Percentiles rank a stretch among this genome's conserved stretches.
phyloP scores from a whole-genome alignment of 1,139 yeast species.

The Geotrichum reessii region DNA sequence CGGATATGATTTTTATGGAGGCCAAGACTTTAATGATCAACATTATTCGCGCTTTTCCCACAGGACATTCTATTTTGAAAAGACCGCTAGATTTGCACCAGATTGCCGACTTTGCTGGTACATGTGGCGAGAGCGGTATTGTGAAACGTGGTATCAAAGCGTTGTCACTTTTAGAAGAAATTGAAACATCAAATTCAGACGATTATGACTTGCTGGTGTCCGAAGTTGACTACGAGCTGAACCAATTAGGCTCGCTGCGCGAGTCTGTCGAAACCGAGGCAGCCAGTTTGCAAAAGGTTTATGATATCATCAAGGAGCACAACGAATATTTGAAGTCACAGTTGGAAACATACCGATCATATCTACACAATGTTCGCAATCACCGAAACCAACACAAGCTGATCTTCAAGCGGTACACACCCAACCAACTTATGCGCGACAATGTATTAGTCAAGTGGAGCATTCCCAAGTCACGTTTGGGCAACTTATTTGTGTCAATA shows the following conservation, averaged over 20 bases:
- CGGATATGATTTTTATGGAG: conserved; percentile 38
- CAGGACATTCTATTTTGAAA: conserved; percentile 29
- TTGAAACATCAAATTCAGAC: conserved; percentile 31
- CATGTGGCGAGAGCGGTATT: conserved; percentile 31
- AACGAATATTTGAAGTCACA: conserved; percentile 38
- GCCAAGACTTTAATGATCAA: conserved; percentile 39
- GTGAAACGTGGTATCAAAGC: conserved; percentile 39
- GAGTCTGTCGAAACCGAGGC: conserved; percentile 37
- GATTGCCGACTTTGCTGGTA: conserved; percentile 37
- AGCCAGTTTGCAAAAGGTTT: conserved; percentile 35
- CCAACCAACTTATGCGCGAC: conserved; percentile 33
- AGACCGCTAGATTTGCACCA: conserved; percentile 32
- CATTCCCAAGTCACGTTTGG: conserved; percentile 29
- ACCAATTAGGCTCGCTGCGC: conserved; percentile 36
- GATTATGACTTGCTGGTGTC: conserved; percentile 33
- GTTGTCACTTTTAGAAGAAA: conserved; percentile 33
- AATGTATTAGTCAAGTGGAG: conserved; percentile 33
- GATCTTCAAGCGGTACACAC: conserved; percentile 30
- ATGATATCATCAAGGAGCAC: conserved; percentile 36
- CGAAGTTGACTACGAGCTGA: conserved; percentile 38
- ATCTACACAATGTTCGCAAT: conserved; percentile 37
- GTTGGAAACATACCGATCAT: conserved; percentile 38
- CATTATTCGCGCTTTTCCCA: conserved; percentile 38
- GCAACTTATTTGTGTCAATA: conserved; percentile 28
- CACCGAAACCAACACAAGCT: conserved; percentile 28